A percentile compares a stretch with the other conserved stretches of the same genome.
Conservation (phyloP, 306 rosid species). For the Phaseolus lunatus region DNA sequence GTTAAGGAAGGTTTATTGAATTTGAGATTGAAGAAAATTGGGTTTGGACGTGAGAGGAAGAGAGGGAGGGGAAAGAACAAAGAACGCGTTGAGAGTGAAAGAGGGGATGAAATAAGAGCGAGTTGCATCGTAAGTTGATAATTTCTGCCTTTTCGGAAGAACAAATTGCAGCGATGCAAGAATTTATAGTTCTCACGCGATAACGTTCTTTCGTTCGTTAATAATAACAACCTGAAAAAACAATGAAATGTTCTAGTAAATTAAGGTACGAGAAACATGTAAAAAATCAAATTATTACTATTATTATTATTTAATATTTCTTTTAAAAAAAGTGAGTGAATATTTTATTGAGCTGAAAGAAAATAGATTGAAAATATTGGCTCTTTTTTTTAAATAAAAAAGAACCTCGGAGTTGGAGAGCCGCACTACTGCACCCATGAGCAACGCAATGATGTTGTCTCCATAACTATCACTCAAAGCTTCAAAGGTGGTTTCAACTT, state of each 20-base stretch:
- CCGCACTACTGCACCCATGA: not conserved
- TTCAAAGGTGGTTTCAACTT: not conserved
- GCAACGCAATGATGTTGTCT: not conserved
- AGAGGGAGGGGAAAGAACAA: conserved; percentile 43
- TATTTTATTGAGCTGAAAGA: too few relatives aligned
- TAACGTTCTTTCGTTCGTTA: not conserved
- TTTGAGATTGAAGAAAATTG: conserved; percentile 47
- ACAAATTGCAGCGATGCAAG: not conserved
- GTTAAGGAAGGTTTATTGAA: conserved; percentile 15
- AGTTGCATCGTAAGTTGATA: conserved; percentile 44
- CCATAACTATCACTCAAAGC: not conserved
- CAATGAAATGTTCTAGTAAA: too few relatives aligned
- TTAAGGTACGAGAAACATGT: too few relatives aligned
- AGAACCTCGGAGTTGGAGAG: not conserved
- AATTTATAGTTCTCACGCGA: not conserved
- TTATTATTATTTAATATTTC: too few relatives aligned
- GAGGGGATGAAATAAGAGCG: conserved; percentile 45
- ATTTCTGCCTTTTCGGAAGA: not conserved
- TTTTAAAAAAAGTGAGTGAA: too few relatives aligned
- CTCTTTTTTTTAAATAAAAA: too few relatives aligned
- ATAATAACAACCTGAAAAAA: too few relatives aligned
- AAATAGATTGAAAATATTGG: too few relatives aligned
- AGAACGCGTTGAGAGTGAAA: conserved; percentile 43
- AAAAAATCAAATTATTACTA: too few relatives aligned
- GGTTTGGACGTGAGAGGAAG: conserved; percentile 4